phyloP scores from a whole-genome alignment of 805 yeast genomes.

The Starmerella gropengiesseri region DNA sequence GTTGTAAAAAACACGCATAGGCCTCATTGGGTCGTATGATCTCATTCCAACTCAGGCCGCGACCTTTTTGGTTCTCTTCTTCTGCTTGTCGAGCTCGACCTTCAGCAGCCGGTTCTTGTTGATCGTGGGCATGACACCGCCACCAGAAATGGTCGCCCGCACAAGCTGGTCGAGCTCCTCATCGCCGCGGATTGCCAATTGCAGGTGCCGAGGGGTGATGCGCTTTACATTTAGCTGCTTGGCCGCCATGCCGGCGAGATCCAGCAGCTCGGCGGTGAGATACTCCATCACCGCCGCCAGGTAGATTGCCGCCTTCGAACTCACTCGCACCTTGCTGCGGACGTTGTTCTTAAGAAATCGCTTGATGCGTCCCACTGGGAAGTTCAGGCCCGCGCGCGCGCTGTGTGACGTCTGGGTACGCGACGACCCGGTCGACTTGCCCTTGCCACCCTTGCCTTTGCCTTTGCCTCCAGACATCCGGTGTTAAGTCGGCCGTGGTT shows the following conservation, averaged over 20 bases:
- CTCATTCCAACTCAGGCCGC: neutral
- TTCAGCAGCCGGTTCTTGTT: constrained; percentile 85
- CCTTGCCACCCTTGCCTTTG: constrained; percentile 94
- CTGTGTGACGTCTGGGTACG: constrained; percentile 23
- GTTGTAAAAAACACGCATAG: no score
- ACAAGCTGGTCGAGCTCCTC: constrained; percentile 94
- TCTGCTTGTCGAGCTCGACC: constrained; percentile 27
- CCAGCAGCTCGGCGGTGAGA: constrained; percentile 94
- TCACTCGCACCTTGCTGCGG: constrained; percentile 75
- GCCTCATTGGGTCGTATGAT: no score
- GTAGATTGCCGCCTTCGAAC: constrained; percentile 98
- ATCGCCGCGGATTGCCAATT: constrained; percentile 97
- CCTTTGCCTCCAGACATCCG: constrained; percentile 31
- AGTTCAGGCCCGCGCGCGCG: constrained; percentile 75
- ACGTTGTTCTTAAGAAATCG: constrained; percentile 90
- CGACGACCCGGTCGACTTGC: constrained; percentile 45
- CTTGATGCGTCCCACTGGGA: constrained; percentile 99
- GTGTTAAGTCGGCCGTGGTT: constrained; percentile 1
- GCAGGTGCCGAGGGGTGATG: constrained; percentile 97
- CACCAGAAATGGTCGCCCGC: constrained; percentile 92
- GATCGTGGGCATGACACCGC: constrained; percentile 98
- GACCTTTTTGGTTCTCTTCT: constrained; percentile 31
- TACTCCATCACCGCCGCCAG: constrained; percentile 94
- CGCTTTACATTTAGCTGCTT: constrained; percentile 99
- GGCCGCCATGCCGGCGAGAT: constrained; percentile 98